phyloP scores from a whole-genome alignment of 352 stramenopile genomes.

The Pythium pectinolyticum region DNA sequence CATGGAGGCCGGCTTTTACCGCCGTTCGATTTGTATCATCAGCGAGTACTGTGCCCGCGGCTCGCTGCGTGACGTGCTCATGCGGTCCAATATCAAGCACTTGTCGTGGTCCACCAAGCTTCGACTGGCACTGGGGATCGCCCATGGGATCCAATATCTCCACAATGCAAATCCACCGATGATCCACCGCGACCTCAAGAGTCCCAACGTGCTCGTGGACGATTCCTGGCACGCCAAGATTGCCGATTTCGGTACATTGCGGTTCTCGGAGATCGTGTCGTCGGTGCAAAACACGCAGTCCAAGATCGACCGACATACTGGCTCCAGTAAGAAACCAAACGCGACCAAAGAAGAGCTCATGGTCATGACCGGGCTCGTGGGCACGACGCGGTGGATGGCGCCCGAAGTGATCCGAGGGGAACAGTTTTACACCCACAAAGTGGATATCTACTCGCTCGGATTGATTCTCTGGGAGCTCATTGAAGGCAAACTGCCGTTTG shows the following conservation, averaged over 20 bases:
- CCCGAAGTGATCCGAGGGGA: constrained; percentile 87
- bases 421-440: constrained; percentile 85
- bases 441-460: constrained; percentile 89
- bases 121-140: constrained; percentile 73
- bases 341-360: constrained; percentile 31
- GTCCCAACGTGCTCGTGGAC: constrained; percentile 87
- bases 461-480: constrained; percentile 89
- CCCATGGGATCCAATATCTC: constrained; percentile 88
- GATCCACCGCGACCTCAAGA: constrained; percentile 92
- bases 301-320: constrained; percentile 19
- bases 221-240: constrained; percentile 91
- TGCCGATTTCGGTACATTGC: constrained; percentile 86
- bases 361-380: constrained; percentile 86
- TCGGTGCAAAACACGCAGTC: constrained; percentile 50
- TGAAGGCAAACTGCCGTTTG: constrained; percentile 78
- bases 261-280: constrained; percentile 86
- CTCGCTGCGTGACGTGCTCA: constrained; percentile 94
- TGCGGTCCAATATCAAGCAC: constrained; percentile 64
- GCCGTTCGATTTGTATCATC: constrained; percentile 92
- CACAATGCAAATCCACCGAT: constrained; percentile 88
- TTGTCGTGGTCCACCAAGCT: constrained; percentile 83
- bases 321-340: too few relatives aligned
- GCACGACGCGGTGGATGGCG: constrained; percentile 89
- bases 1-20: constrained; percentile 87
- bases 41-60: constrained; percentile 94